phyloP scores from a whole-genome alignment of 1,284 basidiomycete species.

The Moniliella sp. region DNA sequence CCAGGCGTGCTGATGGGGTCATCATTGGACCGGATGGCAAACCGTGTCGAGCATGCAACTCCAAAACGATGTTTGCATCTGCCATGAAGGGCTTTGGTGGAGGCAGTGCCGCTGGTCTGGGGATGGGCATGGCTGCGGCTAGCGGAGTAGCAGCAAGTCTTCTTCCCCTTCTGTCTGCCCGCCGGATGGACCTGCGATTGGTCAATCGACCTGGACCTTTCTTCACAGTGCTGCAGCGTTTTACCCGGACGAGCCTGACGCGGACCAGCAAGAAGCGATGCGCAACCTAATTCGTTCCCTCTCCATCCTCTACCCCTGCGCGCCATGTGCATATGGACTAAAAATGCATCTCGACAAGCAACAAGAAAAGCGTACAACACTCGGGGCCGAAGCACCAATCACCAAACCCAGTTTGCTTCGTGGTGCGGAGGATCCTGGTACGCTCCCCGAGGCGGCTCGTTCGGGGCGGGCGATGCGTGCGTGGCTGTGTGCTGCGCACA shows the following conservation, averaged over 20 bases:
- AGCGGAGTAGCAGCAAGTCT: conserved; percentile 2
- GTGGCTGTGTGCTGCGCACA: conserved; percentile 29
- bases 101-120: neutral
- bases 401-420: no score
- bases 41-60: conserved; percentile 28
- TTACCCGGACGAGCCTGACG: conserved; percentile 16
- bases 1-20: no score
- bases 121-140: conserved; percentile 1
- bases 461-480: conserved; percentile 8
- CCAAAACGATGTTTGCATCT: conserved; percentile 21
- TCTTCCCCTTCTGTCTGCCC: conserved; percentile 8
- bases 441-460: conserved; percentile 4
- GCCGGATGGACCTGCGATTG: conserved; percentile 25
- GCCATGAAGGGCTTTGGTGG: conserved; percentile 14
- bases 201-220: conserved; percentile 24
- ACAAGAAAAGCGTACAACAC: no score
- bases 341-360: conserved; percentile 13
- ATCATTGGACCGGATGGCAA: conserved; percentile 30
- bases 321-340: conserved; percentile 18
- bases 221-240: conserved; percentile 26
- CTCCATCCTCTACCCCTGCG: conserved; percentile 24
- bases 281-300: conserved; percentile 15
- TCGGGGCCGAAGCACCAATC: no score
- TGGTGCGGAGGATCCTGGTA: neutral
- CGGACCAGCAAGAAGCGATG: conserved; percentile 16